Evolutionary conservation across 148 eudicot genomes (phyloP), one percentile per base, ranked within the genome.

Genomic region (Limonium bicolor): DNA sequence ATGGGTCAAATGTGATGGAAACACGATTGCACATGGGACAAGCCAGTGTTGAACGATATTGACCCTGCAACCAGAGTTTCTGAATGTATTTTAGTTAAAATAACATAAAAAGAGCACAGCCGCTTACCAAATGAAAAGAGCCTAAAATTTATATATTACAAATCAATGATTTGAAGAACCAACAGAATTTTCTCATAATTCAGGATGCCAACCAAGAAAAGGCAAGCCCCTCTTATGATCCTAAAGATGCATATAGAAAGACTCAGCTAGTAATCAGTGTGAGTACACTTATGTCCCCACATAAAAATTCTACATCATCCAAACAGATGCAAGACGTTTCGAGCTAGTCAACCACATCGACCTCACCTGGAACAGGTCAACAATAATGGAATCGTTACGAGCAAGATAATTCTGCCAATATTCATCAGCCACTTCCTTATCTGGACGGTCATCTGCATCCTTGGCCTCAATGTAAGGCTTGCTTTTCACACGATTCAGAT

Each of bases 331-430:
- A n/a, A n/a, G n/a, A n/a, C n/a, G n/a, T n/a, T n/a, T n/a, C n/a
- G n/a, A n/a, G n/a, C n/a, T n/a, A n/a, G n/a, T n/a, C n/a, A n/a
- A n/a, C n/a, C n/a, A n/a, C n/a, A n/a, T n/a, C n/a, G n/a, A n/a
- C n/a, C n/a, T 78, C 56, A 87, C 96, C 54, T 87, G 90, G 49
- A 60, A 87, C 50, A 72, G 26, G 65, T 74, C 81, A 48, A 83
- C 90, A 22, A 88, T 72, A 33, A 88, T 67, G 35, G 96, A 88
- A 41, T 78, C 71, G 59, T 82, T 82, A 52, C 96, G 86, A 30
- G 80, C 78, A 32, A 76, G 52, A 74, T 87, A 80, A 63, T 69
- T 76, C 33, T 21, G 41, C 94, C 96, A 82, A 66, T 71, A 71
- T 50, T 78, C 94, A 48, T 82, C 82, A 5, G 96, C 96, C 40